Evolutionary conservation across 768 basidiomycete species (phyloP).

Genomic region (Collybiopsis luxurians): DNA sequence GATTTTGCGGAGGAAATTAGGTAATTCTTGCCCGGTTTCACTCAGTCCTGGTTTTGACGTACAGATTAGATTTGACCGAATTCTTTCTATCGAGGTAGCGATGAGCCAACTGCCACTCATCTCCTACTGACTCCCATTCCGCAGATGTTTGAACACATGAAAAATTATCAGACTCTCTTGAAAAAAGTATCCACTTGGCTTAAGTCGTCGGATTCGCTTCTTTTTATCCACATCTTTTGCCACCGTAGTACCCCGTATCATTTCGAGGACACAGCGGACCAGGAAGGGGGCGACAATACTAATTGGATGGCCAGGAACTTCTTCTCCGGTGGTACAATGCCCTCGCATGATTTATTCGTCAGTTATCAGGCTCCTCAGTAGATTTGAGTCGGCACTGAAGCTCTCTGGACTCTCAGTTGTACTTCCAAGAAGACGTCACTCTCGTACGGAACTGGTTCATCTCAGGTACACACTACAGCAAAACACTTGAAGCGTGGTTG

Average conservation of each 20-base stretch:
- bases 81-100: slow-evolving; percentile 65
- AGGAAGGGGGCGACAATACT: slow-evolving; percentile 18
- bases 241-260: slow-evolving; percentile 64
- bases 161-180: slow-evolving; percentile 64
- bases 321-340: slow-evolving; percentile 77
- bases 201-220: slow-evolving; percentile 37
- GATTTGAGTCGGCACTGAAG: neutral
- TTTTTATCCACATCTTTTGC: slow-evolving; percentile 74
- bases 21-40: slow-evolving; percentile 25
- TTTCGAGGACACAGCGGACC: slow-evolving; percentile 59
- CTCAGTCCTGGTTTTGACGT: neutral
- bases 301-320: slow-evolving; percentile 73
- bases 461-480: slow-evolving; percentile 61
- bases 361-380: neutral
- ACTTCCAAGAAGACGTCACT: slow-evolving; percentile 64
- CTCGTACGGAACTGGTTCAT: slow-evolving; percentile 61
- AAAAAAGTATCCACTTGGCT: slow-evolving; percentile 66
- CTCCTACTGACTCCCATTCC: neutral
- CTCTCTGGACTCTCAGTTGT: slow-evolving; percentile 32
- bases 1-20: slow-evolving; percentile 49
- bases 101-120: neutral
- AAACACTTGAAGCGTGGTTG: slow-evolving; percentile 67
- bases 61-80: slow-evolving; percentile 57
- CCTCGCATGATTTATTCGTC: slow-evolving; percentile 60
- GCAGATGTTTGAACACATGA: slow-evolving; percentile 80